Conservation (phyloP, 139 green algal genomes). For the Volvox africanus region DNA sequence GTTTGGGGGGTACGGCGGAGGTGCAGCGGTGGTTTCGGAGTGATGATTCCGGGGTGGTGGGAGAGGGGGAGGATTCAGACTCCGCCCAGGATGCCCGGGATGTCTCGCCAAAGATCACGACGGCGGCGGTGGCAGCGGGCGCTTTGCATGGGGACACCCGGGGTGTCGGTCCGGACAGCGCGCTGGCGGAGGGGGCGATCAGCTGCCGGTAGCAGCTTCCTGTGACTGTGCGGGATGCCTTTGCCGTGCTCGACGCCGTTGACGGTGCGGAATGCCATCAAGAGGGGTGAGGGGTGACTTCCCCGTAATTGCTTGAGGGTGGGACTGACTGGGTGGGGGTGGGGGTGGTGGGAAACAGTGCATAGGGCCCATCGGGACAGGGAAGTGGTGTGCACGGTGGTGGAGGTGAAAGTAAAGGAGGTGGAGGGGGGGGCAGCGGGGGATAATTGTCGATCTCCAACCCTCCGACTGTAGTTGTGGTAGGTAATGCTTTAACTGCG, state of each 20-base stretch:
- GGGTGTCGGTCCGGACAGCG: background rate
- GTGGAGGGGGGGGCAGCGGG: background rate
- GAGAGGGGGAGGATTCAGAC: no score
- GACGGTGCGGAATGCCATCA: background rate
- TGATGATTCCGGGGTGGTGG: no score
- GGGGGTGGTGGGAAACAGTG: background rate
- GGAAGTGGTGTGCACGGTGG: background rate
- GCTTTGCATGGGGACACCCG: no score
- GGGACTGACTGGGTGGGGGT: background rate
- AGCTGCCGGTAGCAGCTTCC: constrained; percentile 15
- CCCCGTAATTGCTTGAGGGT: background rate
- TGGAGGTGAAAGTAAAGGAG: background rate
- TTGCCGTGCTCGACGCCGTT: background rate
- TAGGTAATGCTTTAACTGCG: no score
- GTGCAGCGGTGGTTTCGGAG: no score
- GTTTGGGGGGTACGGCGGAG: no score
- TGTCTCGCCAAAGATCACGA: no score
- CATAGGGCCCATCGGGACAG: background rate
- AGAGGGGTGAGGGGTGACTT: no score
- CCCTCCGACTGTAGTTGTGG: no score
- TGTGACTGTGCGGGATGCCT: background rate
- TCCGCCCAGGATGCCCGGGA: no score
- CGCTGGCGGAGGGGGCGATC: background rate
- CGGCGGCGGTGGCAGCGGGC: no score
- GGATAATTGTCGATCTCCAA: background rate